Evolutionary conservation across 129 eudicot species (phyloP).

Genomic region (Lactuca saligna): DNA sequence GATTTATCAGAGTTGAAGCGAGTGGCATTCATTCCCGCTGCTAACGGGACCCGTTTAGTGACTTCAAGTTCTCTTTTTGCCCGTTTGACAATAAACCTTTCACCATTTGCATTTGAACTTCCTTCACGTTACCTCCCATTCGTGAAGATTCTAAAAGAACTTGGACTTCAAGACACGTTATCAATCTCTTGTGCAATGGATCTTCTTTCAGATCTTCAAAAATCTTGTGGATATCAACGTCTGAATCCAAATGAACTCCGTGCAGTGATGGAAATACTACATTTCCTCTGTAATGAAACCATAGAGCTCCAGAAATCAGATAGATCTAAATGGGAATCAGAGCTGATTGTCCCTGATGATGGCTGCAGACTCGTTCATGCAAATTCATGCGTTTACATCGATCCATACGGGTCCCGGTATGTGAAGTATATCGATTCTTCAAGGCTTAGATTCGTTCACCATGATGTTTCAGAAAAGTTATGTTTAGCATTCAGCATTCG

Average conservation of each 20-base stretch:
- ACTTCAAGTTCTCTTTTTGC: conserved; percentile 82
- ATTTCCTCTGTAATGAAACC: conserved; percentile 60
- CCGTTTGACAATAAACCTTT: conserved; percentile 77
- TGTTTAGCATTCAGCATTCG: conserved; percentile 59
- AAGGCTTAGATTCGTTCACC: conserved; percentile 76
- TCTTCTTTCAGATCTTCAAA: conserved; percentile 78
- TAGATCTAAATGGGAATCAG: conserved; percentile 54
- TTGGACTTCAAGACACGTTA: conserved; percentile 79
- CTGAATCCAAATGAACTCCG: conserved; percentile 95
- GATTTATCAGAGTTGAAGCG: conserved; percentile 67
- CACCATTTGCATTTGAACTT: conserved; percentile 98
- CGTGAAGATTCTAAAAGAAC: conserved; percentile 75
- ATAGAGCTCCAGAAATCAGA: conserved; percentile 41
- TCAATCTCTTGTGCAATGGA: conserved; percentile 75
- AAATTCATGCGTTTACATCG: conserved; percentile 71
- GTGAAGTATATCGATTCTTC: conserved; percentile 80
- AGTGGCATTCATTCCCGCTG: conserved; percentile 98
- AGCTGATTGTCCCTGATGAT: conserved; percentile 90
- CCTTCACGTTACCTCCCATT: conserved; percentile 83
- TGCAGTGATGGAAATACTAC: conserved; percentile 78
- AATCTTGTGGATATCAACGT: conserved; percentile 93
- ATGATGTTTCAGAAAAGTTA: conserved; percentile 65
- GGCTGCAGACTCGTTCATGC: conserved; percentile 97
- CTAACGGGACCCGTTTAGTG: conserved; percentile 96
- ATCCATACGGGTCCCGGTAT: conserved; percentile 83